Evolutionary conservation across 139 green algal species (phyloP).

Genomic region (Haematococcus lacustris): DNA sequence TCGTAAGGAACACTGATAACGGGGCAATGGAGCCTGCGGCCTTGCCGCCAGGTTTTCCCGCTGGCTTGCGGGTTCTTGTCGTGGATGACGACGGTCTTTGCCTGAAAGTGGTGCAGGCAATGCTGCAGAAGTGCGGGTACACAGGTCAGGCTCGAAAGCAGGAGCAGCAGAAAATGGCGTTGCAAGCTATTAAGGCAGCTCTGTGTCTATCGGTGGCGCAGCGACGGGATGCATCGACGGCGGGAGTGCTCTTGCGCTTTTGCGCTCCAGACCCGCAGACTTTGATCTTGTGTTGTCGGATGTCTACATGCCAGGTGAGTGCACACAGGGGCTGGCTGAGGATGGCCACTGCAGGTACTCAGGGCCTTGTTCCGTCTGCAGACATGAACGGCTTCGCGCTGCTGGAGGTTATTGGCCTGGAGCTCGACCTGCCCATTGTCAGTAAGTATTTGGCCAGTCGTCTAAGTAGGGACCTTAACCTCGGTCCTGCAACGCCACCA

Average conservation of each 20-base stretch:
- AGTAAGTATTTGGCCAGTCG: too few species aligned
- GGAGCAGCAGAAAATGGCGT: too few species aligned
- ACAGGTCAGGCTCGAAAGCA: slow-evolving; percentile 69
- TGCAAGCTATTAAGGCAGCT: too few species aligned
- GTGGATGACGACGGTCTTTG: slow-evolving; percentile 92
- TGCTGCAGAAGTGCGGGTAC: slow-evolving; percentile 85
- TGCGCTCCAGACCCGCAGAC: slow-evolving; percentile 47
- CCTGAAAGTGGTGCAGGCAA: slow-evolving; percentile 84
- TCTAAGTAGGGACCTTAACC: too few species aligned
- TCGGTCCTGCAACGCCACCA: too few species aligned
- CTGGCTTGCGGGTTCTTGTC: slow-evolving; percentile 72
- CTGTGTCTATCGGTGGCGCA: slow-evolving; percentile 14
- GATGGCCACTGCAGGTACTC: neutral
- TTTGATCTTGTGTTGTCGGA: slow-evolving; percentile 95
- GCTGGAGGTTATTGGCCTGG: slow-evolving; percentile 82
- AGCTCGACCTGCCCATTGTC: slow-evolving; percentile 92
- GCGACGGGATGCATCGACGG: slow-evolving; percentile 43
- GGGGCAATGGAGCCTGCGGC: too few species aligned
- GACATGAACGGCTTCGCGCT: slow-evolving; percentile 97
- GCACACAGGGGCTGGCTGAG: too few species aligned
- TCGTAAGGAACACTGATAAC: too few species aligned
- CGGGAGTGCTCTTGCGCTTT: slow-evolving; percentile 46
- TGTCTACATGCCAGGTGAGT: slow-evolving; percentile 89
- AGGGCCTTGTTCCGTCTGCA: slow-evolving; percentile 17
- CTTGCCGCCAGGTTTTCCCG: slow-evolving; percentile 31